Base-by-base conservation (phyloP, 345 rosid genomes). In the Erysimum cheiranthoides region DNA sequence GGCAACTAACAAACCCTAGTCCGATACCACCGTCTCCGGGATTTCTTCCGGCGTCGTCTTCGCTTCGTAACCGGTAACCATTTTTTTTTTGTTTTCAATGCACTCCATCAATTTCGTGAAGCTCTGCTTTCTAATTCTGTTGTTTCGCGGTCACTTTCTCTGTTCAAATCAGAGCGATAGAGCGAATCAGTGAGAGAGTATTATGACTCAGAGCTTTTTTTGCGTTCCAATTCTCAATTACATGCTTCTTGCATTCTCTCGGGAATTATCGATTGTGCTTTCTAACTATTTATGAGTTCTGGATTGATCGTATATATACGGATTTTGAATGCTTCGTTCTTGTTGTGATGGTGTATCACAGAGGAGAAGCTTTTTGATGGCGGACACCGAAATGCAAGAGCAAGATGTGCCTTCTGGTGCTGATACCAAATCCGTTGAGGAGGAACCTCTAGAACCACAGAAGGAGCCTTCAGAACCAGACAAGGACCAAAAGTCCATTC, bases 341-440 rank as follows among this genome's bases (percentile, higher is more conserved):
- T 66, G 16, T 16, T 62, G 45, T 62, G 56, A 43, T 8, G 7
- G 10, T 61, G 4, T 50, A 11, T 34, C 3, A 0, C 38, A 50
- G 49, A 52, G 45, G 17, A 53, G 56, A 17, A 30, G 53, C 1
- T 10, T 21, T 36, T 43, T 71, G 34, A 90, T 88, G 96, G 89
- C 73, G 75, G 87, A 84, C 53, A 70, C 83, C 0, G 90, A 87
- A 76, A 86, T 84, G 89, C 69, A 71, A 38, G 88, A 77, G 38
- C 83, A 73, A 49, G 89, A 80, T 21, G 61, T 82, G 68, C 66
- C 73, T 10, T 35, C 27, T 56, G 71, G 36, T 76, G 38, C 18
- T 61, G 70, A 69, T 40, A 64, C 81, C 10, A 70, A 49, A 45
- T 67, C 51, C 64, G 71, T 76, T 51, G 76, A 76, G 17, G 77